Base-by-base conservation (phyloP, 2,329 filamentous ascomycete species). In the Pezicula carpinea region DNA sequence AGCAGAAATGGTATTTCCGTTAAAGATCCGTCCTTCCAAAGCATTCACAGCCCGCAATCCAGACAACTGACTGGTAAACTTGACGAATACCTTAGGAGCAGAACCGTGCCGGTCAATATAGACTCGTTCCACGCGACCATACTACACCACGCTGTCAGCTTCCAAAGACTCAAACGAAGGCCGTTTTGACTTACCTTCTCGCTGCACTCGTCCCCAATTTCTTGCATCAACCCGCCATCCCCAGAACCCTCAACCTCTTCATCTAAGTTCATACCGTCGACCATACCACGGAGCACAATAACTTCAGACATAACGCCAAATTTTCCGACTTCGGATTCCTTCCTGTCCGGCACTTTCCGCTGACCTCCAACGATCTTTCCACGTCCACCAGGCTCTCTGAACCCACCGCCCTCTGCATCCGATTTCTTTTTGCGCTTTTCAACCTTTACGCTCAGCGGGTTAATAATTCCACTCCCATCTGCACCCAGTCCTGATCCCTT, bases 201-300 rank as follows among this genome's bases (percentile, higher is more conserved):
- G 42, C 83, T 84, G 66, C 95, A 96, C 63, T 95, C 89, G 61
- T 96, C 89, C 6, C 93, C 93, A 66, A 99, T 96, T 65, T 96
- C 91, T 69, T 97, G 92, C 57, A 92, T 84, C 43, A 99, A 70
- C 0, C 81, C 81, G 11, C 73, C 74, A 45, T 76, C 76, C 29
- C 80, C 76, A 15, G 71, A 68, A 11, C 75, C 69, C 49, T 83
- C 79, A 41, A 96, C 80, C 65, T 96, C 92, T n/a, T 74, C 75
- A 48, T 85, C 79, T 38, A 96, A 69, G 62, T 96, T 73, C 74
- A 97, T 83, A 5, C 85, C 87, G 52, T 93, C 83, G 1, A 97
- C 77, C 87, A 97, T 96, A 42, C 88, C 84, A 44, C 79, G 77
- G 15, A 96, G 70, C 39, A 95, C 82, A 43, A 97, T 79, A 15